Conservation (phyloP, 441 rosid species). For the Brassica balearica region DNA sequence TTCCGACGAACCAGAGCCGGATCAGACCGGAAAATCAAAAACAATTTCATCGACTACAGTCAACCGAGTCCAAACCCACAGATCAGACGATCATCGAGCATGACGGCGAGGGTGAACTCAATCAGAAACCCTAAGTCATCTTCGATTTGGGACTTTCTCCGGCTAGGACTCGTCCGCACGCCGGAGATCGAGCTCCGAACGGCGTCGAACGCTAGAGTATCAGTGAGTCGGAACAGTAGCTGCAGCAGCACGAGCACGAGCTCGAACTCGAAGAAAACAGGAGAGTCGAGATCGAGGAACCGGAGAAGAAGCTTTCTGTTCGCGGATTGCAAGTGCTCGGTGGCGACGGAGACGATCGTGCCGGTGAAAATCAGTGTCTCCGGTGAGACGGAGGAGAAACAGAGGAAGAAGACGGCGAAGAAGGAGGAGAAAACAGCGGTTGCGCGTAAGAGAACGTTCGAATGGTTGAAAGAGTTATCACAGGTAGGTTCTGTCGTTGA, state of each 20-base stretch:
- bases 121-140: constrained; percentile 50
- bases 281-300: constrained; percentile 44
- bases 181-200: constrained; percentile 73
- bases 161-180: constrained; percentile 69
- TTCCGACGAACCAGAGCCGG: constrained; percentile 17
- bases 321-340: constrained; percentile 73
- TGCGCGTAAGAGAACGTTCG: constrained; percentile 77
- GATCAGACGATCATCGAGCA: constrained; percentile 45
- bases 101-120: constrained; percentile 37
- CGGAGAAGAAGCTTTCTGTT: constrained; percentile 50
- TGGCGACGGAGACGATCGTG: constrained; percentile 56
- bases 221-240: constrained; percentile 64
- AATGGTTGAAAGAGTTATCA: constrained; percentile 87
- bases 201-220: constrained; percentile 32
- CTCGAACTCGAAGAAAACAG: constrained; percentile 38
- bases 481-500: constrained; percentile 55
- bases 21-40: constrained; percentile 41
- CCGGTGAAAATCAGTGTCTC: constrained; percentile 42
- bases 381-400: constrained; percentile 44
- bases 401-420: constrained; percentile 49
- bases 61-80: constrained; percentile 27
- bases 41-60: constrained; percentile 52
- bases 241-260: constrained; percentile 56
- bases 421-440: constrained; percentile 53
- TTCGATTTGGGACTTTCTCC: constrained; percentile 71